Conservation (phyloP, 208 protist species). For the Strigomonas culicis region DNA sequence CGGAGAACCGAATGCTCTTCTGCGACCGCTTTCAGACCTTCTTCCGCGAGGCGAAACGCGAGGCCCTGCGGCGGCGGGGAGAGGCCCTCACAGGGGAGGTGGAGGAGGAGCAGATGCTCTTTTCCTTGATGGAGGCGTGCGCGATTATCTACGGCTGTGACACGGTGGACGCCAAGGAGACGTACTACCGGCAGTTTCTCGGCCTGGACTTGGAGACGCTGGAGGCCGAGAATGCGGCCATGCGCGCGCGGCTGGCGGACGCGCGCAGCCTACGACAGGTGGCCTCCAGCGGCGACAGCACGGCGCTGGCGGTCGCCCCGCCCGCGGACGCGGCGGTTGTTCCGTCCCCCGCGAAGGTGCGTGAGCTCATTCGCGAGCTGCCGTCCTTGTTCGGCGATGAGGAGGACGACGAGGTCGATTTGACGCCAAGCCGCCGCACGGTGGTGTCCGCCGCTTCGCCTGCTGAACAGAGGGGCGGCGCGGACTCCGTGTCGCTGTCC, state of each 20-base stretch:
- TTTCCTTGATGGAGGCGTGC: slow-evolving; percentile 88
- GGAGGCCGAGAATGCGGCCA: slow-evolving; percentile 36
- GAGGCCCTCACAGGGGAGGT: slow-evolving; percentile 2
- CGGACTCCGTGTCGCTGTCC: background rate
- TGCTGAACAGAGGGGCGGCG: background rate
- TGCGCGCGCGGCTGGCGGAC: slow-evolving; percentile 37
- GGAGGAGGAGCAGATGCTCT: slow-evolving; percentile 53
- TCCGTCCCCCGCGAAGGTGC: background rate
- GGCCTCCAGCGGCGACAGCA: background rate
- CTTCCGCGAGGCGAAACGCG: slow-evolving; percentile 30
- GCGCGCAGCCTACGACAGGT: slow-evolving; percentile 23
- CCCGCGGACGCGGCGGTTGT: background rate
- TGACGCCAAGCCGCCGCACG: background rate
- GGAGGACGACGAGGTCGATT: background rate
- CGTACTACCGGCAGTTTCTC: slow-evolving; percentile 67
- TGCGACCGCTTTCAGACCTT: slow-evolving; percentile 86
- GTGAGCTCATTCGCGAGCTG: background rate
- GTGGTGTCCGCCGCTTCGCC: background rate
- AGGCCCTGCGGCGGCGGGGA: background rate
- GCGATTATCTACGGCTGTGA: slow-evolving; percentile 81
- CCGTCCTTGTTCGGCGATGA: slow-evolving; percentile 9
- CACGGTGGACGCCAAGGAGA: slow-evolving; percentile 47
- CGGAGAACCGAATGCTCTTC: slow-evolving; percentile 73
- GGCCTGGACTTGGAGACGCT: slow-evolving; percentile 66
- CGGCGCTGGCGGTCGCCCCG: background rate